Base-by-base conservation (phyloP, 73 alveolate genomes). In the Paramecium tetraurelia region DNA sequence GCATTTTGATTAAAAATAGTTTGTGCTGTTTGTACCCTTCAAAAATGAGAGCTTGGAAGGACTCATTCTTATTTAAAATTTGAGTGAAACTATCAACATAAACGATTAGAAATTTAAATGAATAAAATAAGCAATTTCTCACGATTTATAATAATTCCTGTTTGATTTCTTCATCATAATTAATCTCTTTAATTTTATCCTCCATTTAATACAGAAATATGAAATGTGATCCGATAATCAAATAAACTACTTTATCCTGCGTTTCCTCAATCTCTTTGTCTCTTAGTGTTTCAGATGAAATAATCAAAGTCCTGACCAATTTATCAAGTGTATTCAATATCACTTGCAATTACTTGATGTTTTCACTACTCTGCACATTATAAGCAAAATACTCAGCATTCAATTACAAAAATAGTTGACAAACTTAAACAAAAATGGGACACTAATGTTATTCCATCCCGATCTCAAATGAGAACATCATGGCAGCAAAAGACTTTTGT, bases 301-400 rank as follows among this genome's bases (percentile, higher is more conserved):
- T 48, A 24, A 80, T 80, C 3, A 80, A 29, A 10, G 75, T 48
- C 46, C 90, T n/a, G 24, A 24, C 9, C 8, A 80, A 22, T 44
- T 80, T 80, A 41, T 80, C 90, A 0, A 41, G 27, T 40, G 90
- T 80, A 12, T 40, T 43, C 21, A 80, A 80, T 43, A 80, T 43
- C 11, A 31, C 10, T 43, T 80, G 31, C 12, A 80, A 46, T 46
- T 43, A 20, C 18, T 80, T 80, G 21, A 80, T 80, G 18, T 80
- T 40, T 44, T 80, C 90, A 2, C 76, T 43, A 80, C 76, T 44
- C 10, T 46, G 5, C n/a, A 46, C 48, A 80, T 80, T 80, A 22
- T 44, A 46, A 20, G 90, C 90, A 80, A 31, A 80, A 80, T 18
- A 80, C 18, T 80, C 90, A 44, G 46, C 44, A 31, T 63, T 43